Conservation (phyloP, 169 alveolate genomes). For the Toxoplasma gondii region DNA sequence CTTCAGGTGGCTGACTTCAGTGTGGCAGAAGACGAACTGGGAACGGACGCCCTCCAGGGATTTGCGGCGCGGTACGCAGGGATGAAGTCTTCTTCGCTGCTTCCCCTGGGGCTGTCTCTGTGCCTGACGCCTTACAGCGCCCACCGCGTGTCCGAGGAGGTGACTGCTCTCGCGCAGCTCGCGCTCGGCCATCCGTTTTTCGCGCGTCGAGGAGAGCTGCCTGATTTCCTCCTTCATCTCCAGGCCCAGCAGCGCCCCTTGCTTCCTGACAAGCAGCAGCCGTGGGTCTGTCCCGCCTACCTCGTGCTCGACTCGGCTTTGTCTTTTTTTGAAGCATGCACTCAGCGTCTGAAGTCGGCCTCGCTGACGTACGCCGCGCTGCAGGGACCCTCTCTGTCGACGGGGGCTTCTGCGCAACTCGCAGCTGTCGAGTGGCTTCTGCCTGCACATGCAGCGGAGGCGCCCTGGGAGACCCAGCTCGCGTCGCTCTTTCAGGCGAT, state of each 20-base stretch:
- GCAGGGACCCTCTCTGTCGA: neutral
- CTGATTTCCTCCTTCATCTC: neutral
- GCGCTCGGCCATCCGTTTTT: neutral
- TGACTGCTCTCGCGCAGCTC: neutral
- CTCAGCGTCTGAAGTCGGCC: constrained; percentile 61
- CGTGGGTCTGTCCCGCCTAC: constrained; percentile 51
- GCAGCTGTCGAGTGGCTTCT: constrained; percentile 32
- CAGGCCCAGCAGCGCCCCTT: neutral
- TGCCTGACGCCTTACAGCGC: neutral
- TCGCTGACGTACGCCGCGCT: constrained; percentile 54
- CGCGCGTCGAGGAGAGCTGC: neutral
- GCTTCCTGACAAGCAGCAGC: constrained; percentile 60
- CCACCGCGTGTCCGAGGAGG: neutral
- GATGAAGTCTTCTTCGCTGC: constrained; percentile 55
- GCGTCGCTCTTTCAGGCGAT: neutral
- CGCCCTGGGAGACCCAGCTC: constrained; percentile 11
- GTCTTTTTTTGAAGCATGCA: constrained; percentile 55
- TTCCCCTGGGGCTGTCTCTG: neutral
- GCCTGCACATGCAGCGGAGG: constrained; percentile 5
- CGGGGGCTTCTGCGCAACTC: constrained; percentile 29
- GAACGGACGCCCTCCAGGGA: constrained; percentile 49
- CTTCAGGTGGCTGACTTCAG: constrained; percentile 42
- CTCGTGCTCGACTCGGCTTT: constrained; percentile 34
- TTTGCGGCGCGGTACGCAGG: constrained; percentile 61
- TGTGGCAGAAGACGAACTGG: constrained; percentile 50